Conservation (phyloP, 352 stramenopile genomes). For the Peronosclerospora sorghi region DNA sequence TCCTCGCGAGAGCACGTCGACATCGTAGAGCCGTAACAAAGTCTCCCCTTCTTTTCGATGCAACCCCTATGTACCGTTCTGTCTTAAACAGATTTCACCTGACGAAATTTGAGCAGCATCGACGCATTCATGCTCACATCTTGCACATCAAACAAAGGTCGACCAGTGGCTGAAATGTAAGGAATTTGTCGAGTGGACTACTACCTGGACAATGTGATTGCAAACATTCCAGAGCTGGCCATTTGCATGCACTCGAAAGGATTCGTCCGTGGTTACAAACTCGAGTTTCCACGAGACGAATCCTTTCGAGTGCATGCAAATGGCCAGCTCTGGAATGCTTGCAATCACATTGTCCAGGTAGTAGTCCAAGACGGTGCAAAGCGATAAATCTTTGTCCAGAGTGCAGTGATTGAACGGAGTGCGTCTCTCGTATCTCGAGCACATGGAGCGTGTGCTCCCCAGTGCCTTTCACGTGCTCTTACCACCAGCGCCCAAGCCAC, state of each 20-base stretch:
- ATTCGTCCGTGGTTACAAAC: too few relatives aligned
- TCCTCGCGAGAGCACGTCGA: conserved; percentile 69
- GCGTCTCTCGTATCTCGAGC: too few relatives aligned
- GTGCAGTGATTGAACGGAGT: too few relatives aligned
- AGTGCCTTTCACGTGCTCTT: too few relatives aligned
- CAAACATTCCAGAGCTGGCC: too few relatives aligned
- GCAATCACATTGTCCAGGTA: conserved; percentile 84
- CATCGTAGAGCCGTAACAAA: conserved; percentile 71
- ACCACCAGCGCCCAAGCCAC: too few relatives aligned
- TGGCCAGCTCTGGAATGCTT: conserved; percentile 76
- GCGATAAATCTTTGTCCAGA: conserved; percentile 77
- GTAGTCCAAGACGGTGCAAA: conserved; percentile 76
- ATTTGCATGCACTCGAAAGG: too few relatives aligned
- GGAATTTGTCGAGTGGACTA: conserved; percentile 75
- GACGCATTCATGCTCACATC: conserved; percentile 81
- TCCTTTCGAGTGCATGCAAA: conserved; percentile 82
- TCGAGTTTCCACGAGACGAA: conserved; percentile 76
- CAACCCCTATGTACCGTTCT: conserved; percentile 78
- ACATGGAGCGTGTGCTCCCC: too few relatives aligned
- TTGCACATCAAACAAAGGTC: conserved; percentile 70
- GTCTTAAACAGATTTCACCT: conserved; percentile 76
- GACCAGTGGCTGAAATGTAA: conserved; percentile 54
- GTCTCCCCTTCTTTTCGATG: conserved; percentile 63
- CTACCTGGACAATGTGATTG: too few relatives aligned
- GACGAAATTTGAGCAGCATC: conserved; percentile 79